Evolutionary conservation across 306 rosid species (phyloP), one percentile per base, ranked within the genome.

Genomic region (Cicer chorassanicum): DNA sequence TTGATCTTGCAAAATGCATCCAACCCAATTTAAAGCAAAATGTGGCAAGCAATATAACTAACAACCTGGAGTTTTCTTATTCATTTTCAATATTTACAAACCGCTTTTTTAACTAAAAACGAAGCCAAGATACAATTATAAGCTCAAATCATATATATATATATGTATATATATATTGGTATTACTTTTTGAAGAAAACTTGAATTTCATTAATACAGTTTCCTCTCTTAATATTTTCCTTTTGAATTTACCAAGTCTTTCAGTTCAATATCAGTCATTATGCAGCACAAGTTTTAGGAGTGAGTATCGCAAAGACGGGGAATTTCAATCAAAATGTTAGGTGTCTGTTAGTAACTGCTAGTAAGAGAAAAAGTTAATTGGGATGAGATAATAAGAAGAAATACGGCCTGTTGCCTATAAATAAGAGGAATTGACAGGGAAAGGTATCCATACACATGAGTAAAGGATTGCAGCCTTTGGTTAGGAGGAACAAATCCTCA

Each of bases 231-330:
- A 29, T 75, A 18, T 40, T 64, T 43, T 9, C 18, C 44, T 19
- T 56, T 56, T 65, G 59, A 75, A 49, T 48, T 41, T 72, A 1
- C 10, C 8, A 14, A 74, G 62, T 14, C 61, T 43, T 68, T 45
- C 63, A 13, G n/a, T 63, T 45, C 29, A 24, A 44, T 21, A 56
- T 56, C 67, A 13, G 44, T 50, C 65, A 49, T 44, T 2, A 4
- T 49, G 41, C 36, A 41, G 65, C 15, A 45, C 24, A 63, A 43
- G 34, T 13, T 68, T 44, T 68, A 21, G 9, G 19, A 16, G 59
- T 46, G 19, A 5, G 44, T 61, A 49, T 70, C 62, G 57, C 54
- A 69, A 9, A 78, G 65, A 42, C 7, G 16, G 68, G 46, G 36
- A 51, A 65, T 68, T 43, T 66, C 49, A 43, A 7, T 8, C 57